Base-by-base conservation (phyloP, 495 filamentous ascomycete genomes). In the Penicillium crystallinum region DNA sequence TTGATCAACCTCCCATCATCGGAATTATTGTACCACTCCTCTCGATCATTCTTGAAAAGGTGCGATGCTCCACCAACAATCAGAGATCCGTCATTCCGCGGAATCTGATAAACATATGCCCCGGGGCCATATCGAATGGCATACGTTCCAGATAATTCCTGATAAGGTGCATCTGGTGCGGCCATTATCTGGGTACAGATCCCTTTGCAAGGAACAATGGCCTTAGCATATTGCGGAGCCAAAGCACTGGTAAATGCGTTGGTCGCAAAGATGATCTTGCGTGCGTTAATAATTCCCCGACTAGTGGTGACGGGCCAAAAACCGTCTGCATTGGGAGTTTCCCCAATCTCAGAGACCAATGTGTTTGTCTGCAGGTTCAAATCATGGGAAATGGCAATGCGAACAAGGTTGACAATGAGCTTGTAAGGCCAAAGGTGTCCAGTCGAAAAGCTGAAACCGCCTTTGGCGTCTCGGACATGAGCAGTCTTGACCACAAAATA, bases 191-290 rank as follows among this genome's bases (percentile, higher is more conserved):
- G 85, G 4, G 84, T 85, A 22, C 86, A 77, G 12, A 90, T 55
- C 0, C 70, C 70, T 34, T 62, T 59, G 36, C 62, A 64, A 0
- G 87, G 87, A 0, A 90, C 77, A 29, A 90, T 82, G 6, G 76
- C 58, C 3, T 77, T 77, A 36, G 81, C 77, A 43, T 89, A 79
- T 22, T 70, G 58, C 3, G 78, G 75, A 18, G 78, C 70, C 2
- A 90, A 65, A 4, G 69, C 72, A 9, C 79, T 74, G 1, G 84
- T 85, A 60, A 88, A 90, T 18, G 82, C 87, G 49, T 91, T 91
- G 8, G 86, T 89, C 10, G 87, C 86, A 43, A 89, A 63, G 9
- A 90, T 72, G 1, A 90, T 73, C 49, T 76, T 78, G 14, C 57
- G 57, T 0, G 85, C 74, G 2, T 40, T 55, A 15, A 89, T 78